These are phyloP conservation scores for Diaporthe longicolla DNA, from an alignment of 2,329 filamentous ascomycete species.

Conservation along the genomic window DNA sequence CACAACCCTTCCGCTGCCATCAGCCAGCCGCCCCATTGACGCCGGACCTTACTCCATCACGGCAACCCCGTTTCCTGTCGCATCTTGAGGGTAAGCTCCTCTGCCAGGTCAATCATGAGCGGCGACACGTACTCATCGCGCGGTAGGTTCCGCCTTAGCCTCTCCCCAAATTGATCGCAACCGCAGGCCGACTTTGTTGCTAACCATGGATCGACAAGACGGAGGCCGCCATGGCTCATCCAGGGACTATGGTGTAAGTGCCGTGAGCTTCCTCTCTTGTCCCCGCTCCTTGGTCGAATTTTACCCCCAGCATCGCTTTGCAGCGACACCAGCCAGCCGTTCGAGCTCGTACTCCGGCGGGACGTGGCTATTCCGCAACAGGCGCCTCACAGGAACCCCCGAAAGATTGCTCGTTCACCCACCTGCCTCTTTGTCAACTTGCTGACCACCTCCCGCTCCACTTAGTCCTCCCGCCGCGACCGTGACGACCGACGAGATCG, in stretches of 20 bases:
- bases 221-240: slow-evolving; percentile 67
- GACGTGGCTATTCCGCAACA: not conserved
- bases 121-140: slow-evolving; percentile 85
- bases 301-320: not conserved
- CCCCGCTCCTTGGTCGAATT: not conserved
- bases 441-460: slow-evolving; percentile 17
- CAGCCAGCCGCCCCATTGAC: slow-evolving; percentile 17
- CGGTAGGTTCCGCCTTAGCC: slow-evolving; percentile 65
- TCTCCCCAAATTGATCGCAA: slow-evolving; percentile 14
- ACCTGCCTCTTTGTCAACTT: not conserved
- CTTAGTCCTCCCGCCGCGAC: slow-evolving; percentile 51
- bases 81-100: slow-evolving; percentile 27
- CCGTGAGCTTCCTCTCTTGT: not conserved
- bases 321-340: not conserved
- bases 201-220: slow-evolving; percentile 48
- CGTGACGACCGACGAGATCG: slow-evolving; percentile 53
- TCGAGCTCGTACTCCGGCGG: not conserved
- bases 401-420: not conserved
- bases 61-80: slow-evolving; percentile 33
- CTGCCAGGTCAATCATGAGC: slow-evolving; percentile 74
- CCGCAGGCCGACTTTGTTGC: slow-evolving; percentile 46
- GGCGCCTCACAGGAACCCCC: not conserved
- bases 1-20: slow-evolving; percentile 21
- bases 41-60: slow-evolving; percentile 8
- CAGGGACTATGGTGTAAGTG: slow-evolving; percentile 69